These are phyloP conservation scores for Parathielavia appendiculata DNA, from an alignment of 495 filamentous ascomycete genomes.

Conservation along the genomic window DNA sequence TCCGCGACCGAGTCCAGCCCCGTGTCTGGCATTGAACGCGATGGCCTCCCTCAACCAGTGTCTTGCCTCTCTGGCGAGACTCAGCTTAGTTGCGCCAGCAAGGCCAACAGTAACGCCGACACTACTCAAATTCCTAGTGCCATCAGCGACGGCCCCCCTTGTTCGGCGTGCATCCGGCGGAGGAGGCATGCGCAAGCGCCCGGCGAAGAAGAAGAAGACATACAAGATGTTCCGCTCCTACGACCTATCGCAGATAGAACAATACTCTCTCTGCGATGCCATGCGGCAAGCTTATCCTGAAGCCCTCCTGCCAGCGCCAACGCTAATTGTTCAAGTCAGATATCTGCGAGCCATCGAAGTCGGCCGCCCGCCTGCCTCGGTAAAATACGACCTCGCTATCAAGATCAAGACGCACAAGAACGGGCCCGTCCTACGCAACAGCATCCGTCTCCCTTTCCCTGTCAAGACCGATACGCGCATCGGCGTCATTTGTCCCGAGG, in stretches of 20 bases:
- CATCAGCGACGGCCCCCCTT: constrained; percentile 31
- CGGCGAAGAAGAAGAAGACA: constrained; percentile 53
- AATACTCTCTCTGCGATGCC: constrained; percentile 81
- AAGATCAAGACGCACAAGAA: constrained; percentile 74
- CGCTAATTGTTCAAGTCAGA: constrained; percentile 63
- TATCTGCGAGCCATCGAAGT: constrained; percentile 91
- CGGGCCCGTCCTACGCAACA: constrained; percentile 78
- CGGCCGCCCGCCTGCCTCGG: constrained; percentile 60
- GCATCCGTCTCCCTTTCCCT: constrained; percentile 81
- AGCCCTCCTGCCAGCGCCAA: neutral
- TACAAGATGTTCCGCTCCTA: constrained; percentile 56
- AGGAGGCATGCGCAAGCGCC: constrained; percentile 41
- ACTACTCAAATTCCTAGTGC: constrained; percentile 42
- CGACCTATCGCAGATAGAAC: constrained; percentile 57
- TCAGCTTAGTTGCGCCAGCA: constrained; percentile 39
- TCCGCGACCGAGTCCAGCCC: constrained; percentile 12
- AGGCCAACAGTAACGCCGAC: constrained; percentile 32
- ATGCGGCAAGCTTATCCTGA: constrained; percentile 63
- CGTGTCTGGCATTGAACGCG: constrained; percentile 11
- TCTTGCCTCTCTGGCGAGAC: constrained; percentile 58
- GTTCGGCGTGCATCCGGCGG: constrained; percentile 38
- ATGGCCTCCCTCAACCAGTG: constrained; percentile 48
- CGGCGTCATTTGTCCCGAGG: constrained; percentile 80
- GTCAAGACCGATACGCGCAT: constrained; percentile 81
- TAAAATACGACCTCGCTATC: constrained; percentile 85